Evolutionary conservation across 2,329 filamentous ascomycete genomes (phyloP).

Genomic region (Podosphaera leucotricha): DNA sequence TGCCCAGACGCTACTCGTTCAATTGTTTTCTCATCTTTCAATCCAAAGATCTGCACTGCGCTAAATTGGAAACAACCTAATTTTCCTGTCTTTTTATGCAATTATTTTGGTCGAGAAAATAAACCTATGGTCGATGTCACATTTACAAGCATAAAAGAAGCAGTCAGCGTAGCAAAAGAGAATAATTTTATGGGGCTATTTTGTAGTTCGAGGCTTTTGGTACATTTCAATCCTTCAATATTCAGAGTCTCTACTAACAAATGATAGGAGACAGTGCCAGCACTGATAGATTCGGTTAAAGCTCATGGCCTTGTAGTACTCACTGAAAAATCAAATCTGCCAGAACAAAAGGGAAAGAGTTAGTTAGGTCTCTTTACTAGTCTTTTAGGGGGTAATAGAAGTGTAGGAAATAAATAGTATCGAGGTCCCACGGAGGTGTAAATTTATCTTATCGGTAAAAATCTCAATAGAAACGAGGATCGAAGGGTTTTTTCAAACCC

Average conservation of each 20-base stretch:
- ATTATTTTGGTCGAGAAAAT: slow-evolving; percentile 54
- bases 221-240: slow-evolving; percentile 18
- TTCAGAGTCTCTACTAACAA: slow-evolving; percentile 7
- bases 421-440: too few relatives aligned
- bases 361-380: slow-evolving; percentile 24
- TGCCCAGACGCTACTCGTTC: slow-evolving; percentile 56
- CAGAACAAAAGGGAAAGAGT: slow-evolving; percentile 11
- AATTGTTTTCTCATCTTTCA: slow-evolving; percentile 87
- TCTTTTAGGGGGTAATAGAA: slow-evolving; percentile 62
- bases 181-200: slow-evolving; percentile 98
- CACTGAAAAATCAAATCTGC: slow-evolving; percentile 49
- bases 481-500: too few relatives aligned
- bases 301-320: slow-evolving; percentile 82
- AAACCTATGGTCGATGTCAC: slow-evolving; percentile 13
- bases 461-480: too few relatives aligned
- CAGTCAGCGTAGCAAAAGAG: slow-evolving; percentile 71
- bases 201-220: slow-evolving; percentile 66
- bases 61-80: slow-evolving; percentile 99
- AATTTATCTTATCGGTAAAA: too few relatives aligned
- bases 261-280: slow-evolving; percentile 70
- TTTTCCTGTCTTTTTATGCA: slow-evolving; percentile 87
- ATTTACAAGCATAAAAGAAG: slow-evolving; percentile 78
- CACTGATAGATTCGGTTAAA: slow-evolving; percentile 81
- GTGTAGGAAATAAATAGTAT: slow-evolving; percentile 66
- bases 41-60: slow-evolving; percentile 70